Base-by-base conservation (phyloP, 495 filamentous ascomycete genomes). In the Neurospora africana region DNA sequence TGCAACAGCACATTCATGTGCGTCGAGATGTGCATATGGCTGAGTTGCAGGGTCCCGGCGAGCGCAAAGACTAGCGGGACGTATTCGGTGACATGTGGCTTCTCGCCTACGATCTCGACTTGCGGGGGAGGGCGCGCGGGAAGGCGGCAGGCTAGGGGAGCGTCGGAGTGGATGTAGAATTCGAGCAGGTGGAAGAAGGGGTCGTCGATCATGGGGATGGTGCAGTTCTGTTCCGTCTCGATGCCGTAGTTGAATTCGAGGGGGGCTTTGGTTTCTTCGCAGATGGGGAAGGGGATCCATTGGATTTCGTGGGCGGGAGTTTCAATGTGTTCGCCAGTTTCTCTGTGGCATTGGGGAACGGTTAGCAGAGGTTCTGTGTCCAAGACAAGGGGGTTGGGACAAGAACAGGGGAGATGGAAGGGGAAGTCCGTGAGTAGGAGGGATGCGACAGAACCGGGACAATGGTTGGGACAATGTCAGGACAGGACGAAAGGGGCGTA, bases 141-240 rank as follows among this genome's bases (percentile, higher is more conserved):
- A 3, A 98, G 87, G 72, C 95, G 94, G 82, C 95, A 99, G 68
- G 93, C 90, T 65, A 99, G 87, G 37, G 95, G 95, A 13, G 92
- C 93, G 80, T 99, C 95, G 83, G 91, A 93, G 85, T 98, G 95
- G 76, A 98, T 90, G 87, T 98, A 98, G 87, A 97, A 98, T 83
- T 99, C 95, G 80, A 98, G 89, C 58, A 98, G 90, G 83, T 99
- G 95, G 87, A 95, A 99, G 85, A 97, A 90, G 23, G 90, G 88
- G 82, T 99, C 95, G 77, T 89, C 84, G 77, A 98, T 87, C 77
- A 91, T 86, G 77, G 89, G 83, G 80, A 98, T 91, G 68, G 95
- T 99, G 85, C 95, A 99, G 83, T 93, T 97, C 75, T 97, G 84
- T 75, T 94, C 92, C 84, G 86, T 84, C 77, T 93, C 91, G 75